Base-by-base conservation (phyloP, 495 filamentous ascomycete genomes). In the Aspergillus hancockii region DNA sequence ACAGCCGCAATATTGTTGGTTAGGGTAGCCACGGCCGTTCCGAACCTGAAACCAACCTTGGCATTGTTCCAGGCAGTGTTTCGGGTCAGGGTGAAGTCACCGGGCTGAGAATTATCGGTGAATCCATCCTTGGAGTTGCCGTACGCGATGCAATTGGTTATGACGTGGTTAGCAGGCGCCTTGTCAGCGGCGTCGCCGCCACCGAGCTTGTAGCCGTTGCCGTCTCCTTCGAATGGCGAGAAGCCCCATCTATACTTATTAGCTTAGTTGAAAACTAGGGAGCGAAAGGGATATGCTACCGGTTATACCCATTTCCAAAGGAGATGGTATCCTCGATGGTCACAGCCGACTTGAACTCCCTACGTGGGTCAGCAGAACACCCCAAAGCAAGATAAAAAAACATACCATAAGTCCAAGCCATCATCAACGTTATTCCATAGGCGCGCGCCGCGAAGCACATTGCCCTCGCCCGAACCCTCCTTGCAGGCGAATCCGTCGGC, bases 261-360 rank as follows among this genome's bases (percentile, higher is more conserved):
- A 6, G n/a, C 19, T 28, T 38, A 3, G 31, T 28, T n/a, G 13
- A n/a, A 6, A 12, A 30, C n/a, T 19, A 43, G 34, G 34, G 25
- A 46, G 55, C 7, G 14, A n/a, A 25, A 47, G 16, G n/a, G 21
- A 25, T 18, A 25, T 34, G 41, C 22, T 64, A 64, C 62, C 62
- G 32, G 51, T 64, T 64, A 21, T 57, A 58, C 1, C 62, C 62
- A 45, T 64, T 64, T 8, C 62, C 62, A 54, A 58, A 64, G 4
- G 62, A 55, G 38, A 64, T 58, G 18, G 62, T 64, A n/a, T 64
- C 54, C 34, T 64, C 62, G 19, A 64, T 61, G 5, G 62, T 64
- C 54, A 64, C 62, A 45, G 58, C 62, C 18, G 62, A 64, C 32
- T 61, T 64, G 50, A 64, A 64, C 18, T 64, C 62, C 62, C 62